Conservation (phyloP, 2,329 filamentous ascomycete genomes). For the Talaromyces sp. region DNA sequence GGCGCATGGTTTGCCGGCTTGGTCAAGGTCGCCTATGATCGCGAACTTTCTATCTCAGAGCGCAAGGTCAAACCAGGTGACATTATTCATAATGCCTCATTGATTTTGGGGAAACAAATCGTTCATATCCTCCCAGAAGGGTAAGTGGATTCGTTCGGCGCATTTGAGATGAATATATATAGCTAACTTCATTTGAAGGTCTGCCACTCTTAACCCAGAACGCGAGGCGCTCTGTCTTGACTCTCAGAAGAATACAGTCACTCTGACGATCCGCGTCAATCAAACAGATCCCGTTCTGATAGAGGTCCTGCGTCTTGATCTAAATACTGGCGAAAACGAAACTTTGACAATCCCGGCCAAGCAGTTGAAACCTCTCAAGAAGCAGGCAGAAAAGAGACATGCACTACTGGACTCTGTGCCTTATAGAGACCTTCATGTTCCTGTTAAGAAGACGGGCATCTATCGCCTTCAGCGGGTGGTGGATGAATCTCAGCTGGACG, state of each 20-base stretch:
- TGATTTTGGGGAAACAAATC: constrained; percentile 95
- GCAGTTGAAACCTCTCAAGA: constrained; percentile 75
- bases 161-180: constrained; percentile 20
- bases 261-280: constrained; percentile 88
- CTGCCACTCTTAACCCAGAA: constrained; percentile 84
- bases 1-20: constrained; percentile 72
- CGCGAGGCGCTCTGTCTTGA: constrained; percentile 80
- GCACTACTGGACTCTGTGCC: constrained; percentile 53
- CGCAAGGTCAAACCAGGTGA: constrained; percentile 83
- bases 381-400: constrained; percentile 64
- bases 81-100: constrained; percentile 86
- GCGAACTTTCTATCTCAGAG: constrained; percentile 91
- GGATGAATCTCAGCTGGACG: constrained; percentile 92
- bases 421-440: constrained; percentile 70
- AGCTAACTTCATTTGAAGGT: constrained; percentile 51
- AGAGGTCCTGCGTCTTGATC: constrained; percentile 83
- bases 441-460: constrained; percentile 81
- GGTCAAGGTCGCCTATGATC: constrained; percentile 83
- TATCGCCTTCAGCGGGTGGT: constrained; percentile 84
- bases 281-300: constrained; percentile 87
- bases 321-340: constrained; percentile 79
- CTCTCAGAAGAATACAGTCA: constrained; percentile 60
- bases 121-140: constrained; percentile 98
- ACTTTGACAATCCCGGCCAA: constrained; percentile 73
- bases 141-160: constrained; percentile 42